Evolutionary conservation across 2,329 filamentous ascomycete species (phyloP).

Genomic region (Verticillium klebahnii): DNA sequence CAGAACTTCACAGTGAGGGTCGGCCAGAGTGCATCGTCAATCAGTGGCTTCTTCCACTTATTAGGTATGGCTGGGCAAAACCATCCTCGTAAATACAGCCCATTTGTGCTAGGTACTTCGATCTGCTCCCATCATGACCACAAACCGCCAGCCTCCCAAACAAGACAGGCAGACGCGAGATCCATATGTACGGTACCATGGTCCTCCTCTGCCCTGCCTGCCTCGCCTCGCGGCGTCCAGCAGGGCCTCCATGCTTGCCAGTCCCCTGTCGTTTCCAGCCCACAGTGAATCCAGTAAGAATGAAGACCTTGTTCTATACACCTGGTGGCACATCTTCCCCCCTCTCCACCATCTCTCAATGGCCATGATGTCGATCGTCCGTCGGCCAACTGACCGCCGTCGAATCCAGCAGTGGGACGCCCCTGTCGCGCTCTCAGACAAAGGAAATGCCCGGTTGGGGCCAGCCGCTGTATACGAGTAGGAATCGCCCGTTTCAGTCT

Average conservation of each 20-base stretch:
- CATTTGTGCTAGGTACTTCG: background rate
- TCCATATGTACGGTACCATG: background rate
- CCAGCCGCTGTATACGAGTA: background rate
- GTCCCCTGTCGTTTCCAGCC: background rate
- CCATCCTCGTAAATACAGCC: constrained; percentile 2
- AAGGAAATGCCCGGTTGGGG: background rate
- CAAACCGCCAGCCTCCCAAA: background rate
- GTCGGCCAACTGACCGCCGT: background rate
- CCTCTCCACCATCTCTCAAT: background rate
- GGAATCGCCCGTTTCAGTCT: constrained; percentile 10
- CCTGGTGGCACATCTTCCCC: background rate
- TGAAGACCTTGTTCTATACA: background rate
- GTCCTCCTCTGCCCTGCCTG: background rate
- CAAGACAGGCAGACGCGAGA: background rate
- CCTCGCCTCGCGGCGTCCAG: background rate
- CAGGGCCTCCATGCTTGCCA: background rate
- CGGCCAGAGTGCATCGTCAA: background rate
- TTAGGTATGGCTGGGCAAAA: constrained; percentile 1
- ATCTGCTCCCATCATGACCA: background rate
- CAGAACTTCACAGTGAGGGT: no score
- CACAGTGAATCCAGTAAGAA: background rate
- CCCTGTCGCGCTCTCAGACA: background rate
- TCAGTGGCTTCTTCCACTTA: background rate
- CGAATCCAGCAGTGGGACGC: background rate
- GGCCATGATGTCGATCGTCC: background rate